phyloP scores from a whole-genome alignment of 805 yeast species.

The Candida suzukii region DNA sequence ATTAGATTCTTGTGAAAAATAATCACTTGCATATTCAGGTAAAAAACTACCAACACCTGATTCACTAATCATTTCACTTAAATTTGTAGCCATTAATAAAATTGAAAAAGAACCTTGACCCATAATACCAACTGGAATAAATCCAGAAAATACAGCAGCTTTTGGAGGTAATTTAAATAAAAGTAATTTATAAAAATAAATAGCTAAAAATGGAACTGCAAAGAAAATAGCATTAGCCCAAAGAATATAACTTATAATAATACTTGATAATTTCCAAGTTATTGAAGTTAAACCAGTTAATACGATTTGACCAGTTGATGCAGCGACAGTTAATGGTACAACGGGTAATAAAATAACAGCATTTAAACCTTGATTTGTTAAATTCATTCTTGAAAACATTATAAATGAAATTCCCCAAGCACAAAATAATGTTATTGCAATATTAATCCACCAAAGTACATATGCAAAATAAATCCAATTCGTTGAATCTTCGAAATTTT shows the following conservation, averaged over 20 bases:
- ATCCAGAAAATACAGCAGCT: conserved; percentile 50
- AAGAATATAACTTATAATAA: conserved; percentile 47
- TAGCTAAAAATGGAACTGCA: conserved; percentile 46
- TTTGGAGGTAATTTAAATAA: conserved; percentile 54
- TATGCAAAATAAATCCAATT: conserved; percentile 44
- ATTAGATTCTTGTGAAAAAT: conserved; percentile 39
- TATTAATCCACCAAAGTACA: conserved; percentile 71
- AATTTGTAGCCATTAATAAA: conserved; percentile 20
- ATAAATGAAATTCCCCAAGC: conserved; percentile 58
- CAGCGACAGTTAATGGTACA: conserved; percentile 72
- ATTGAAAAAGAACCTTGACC: conserved; percentile 82
- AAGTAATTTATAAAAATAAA: conserved; percentile 55
- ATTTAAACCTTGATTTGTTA: conserved; percentile 35
- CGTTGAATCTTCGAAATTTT: conserved; percentile 23
- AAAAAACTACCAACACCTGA: neutral
- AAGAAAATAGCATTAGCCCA: conserved; percentile 66
- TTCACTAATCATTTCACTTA: conserved; percentile 8
- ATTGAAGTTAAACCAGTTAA: conserved; percentile 25
- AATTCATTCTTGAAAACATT: conserved; percentile 29
- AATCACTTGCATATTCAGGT: neutral
- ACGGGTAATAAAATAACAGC: conserved; percentile 63
- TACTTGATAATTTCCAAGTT: conserved; percentile 41
- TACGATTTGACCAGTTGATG: conserved; percentile 62
- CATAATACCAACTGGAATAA: conserved; percentile 74
- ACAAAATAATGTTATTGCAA: conserved; percentile 43